Evolutionary conservation across 495 filamentous ascomycete species (phyloP), one percentile per base, ranked within the genome.

Genomic region (Daldinia bambusicola): DNA sequence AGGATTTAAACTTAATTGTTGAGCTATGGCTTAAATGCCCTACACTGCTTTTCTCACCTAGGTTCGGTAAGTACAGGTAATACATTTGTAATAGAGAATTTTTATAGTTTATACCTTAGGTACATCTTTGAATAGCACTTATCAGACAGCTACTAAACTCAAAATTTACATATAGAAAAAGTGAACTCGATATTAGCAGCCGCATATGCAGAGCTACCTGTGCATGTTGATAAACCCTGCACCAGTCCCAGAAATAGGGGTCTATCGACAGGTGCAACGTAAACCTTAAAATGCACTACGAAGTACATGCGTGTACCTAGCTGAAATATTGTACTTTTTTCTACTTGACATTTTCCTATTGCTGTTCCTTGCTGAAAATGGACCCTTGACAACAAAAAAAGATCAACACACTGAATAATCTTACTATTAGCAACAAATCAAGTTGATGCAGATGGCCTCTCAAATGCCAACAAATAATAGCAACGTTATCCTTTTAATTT

Each of bases 381-480:
- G 18, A 22, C 18, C 50, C 30, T 16, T 32, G 30, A 31, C 50
- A 53, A 53, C 26, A n/a, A n/a, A 53, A 53, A 52, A 48, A 48
- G 43, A 48, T 31, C 50, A 53, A 53, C 50, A 53, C 50, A 53
- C 10, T 16, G 43, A 8, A 48, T 45, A 52, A 52, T 31, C 26
- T 20, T 34, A n/a, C n/a, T n/a, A n/a, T n/a, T n/a, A 52, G 34
- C 43, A 58, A 58, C 7, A 20, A 43, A 56, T 41, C 18, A 41
- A 34, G 32, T 9, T 26, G 34, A 22, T 53, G 16, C 58, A 55
- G 16, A 65, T 65, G 55, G 67, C 48, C 20, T 53, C 45, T 26
- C 36, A 16, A 48, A 58, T 57, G n/a, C 31, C 53, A 31, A 63
- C 8, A 48, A 66, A 36, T 38, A 32, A 53, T 12, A 64, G 32